These are phyloP conservation scores for Magnolia sinica DNA, from an alignment of 164 flowering plant genomes.

Conservation along the genomic window DNA sequence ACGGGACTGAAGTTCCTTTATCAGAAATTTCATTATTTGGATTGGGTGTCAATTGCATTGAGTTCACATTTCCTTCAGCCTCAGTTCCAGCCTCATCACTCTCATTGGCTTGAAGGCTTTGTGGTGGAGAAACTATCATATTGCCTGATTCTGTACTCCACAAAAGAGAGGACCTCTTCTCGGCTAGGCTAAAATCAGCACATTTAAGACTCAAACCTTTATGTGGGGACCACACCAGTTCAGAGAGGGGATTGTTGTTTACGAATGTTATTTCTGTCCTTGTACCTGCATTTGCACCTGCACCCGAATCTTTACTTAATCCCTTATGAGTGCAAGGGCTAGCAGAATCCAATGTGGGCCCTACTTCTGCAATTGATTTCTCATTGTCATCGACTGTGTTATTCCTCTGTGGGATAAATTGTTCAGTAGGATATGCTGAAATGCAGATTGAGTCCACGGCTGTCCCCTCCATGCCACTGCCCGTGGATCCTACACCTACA, in stretches of 20 bases:
- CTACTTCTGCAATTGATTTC: slow-evolving; percentile 31
- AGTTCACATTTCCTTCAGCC: slow-evolving; percentile 18
- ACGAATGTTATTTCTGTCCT: slow-evolving; percentile 34
- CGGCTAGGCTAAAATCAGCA: slow-evolving; percentile 40
- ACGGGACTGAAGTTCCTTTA: slow-evolving; percentile 10
- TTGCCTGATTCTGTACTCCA: slow-evolving; percentile 36
- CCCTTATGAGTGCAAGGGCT: slow-evolving; percentile 20
- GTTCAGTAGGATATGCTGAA: slow-evolving; percentile 28
- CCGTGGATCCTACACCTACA: slow-evolving; percentile 10
- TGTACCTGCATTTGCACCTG: slow-evolving; percentile 94
- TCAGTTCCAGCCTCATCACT: slow-evolving; percentile 14
- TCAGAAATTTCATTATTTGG: slow-evolving; percentile 18
- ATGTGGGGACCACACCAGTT: slow-evolving; percentile 78
- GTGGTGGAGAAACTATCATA: slow-evolving; percentile 26
- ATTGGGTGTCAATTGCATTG: slow-evolving; percentile 7
- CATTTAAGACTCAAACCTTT: slow-evolving; percentile 57
- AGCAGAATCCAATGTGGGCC: slow-evolving; percentile 29
- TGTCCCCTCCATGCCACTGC: slow-evolving; percentile 17
- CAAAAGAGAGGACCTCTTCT: slow-evolving; percentile 29
- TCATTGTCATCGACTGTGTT: slow-evolving; percentile 29
- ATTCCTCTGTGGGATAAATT: slow-evolving; percentile 22
- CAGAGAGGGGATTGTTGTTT: slow-evolving; percentile 50
- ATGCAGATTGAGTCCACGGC: slow-evolving; percentile 13
- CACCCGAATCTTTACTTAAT: slow-evolving; percentile 38
- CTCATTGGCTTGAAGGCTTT: slow-evolving; percentile 16